A percentile compares a stretch with the other conserved stretches of the same genome.
phyloP scores from a whole-genome alignment of 176 grass and related monocot genomes.

The Musa schizocarpa region DNA sequence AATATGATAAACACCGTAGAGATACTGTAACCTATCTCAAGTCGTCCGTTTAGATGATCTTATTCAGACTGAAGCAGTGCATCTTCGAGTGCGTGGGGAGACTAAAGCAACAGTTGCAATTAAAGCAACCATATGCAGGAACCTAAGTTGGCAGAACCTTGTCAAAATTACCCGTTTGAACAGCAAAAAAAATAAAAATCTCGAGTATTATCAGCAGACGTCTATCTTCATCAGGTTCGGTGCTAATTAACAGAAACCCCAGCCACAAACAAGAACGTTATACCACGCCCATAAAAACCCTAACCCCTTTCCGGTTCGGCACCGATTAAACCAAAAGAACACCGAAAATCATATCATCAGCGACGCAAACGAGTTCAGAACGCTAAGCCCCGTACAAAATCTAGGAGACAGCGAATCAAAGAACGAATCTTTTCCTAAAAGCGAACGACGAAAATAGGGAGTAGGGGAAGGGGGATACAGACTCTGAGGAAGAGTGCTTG shows the following conservation, averaged over 20 bases:
- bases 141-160: not conserved
- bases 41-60: not conserved
- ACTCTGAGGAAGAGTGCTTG: constrained; percentile 32
- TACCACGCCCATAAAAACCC: not conserved
- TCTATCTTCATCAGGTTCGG: not conserved
- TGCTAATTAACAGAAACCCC: not conserved
- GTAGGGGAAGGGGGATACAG: not conserved
- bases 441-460: not conserved
- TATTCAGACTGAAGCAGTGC: not conserved
- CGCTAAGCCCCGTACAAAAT: not conserved
- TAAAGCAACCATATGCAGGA: not conserved
- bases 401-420: not conserved
- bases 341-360: not conserved
- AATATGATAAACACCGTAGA: not conserved
- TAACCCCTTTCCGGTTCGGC: not conserved
- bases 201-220: not conserved
- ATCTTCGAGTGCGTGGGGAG: not conserved
- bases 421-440: not conserved
- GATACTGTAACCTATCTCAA: not conserved
- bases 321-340: not conserved
- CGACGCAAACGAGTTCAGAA: not conserved
- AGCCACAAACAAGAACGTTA: not conserved
- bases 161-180: not conserved
- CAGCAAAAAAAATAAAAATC: not conserved
- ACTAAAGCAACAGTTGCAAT: not conserved